Evolutionary conservation across 495 filamentous ascomycete species (phyloP), one percentile per base, ranked within the genome.

Genomic region (Podospora comata): DNA sequence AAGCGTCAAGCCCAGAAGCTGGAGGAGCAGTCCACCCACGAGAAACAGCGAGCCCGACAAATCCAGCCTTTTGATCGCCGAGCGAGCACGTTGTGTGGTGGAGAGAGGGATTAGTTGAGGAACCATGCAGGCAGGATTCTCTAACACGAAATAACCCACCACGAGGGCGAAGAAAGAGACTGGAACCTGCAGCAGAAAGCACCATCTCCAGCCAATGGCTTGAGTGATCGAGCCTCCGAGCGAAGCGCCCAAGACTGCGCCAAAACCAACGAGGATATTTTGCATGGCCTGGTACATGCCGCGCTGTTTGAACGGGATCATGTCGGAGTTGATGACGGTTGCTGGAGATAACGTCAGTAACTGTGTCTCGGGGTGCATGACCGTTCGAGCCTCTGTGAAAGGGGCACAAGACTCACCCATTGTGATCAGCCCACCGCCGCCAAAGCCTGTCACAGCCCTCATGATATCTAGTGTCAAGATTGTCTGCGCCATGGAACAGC

Each of bases 281-380:
- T 89, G 87, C 59, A 86, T 79, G 0, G 86, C 87, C 64, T 90
- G 87, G 68, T 89, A 89, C 84, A 89, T 88, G 0, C 87, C 87
- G 7, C 87, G 78, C 19, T 81, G 80, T 44, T 80, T 78, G 75
- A 89, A 87, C 0, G 88, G 87, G 58, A 90, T 88, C 69, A 90
- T 83, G 76, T 89, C 88, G 0, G 86, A 88, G 71, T 89, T 89
- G 67, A 90, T 83, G 55, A 89, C 87, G 0, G 88, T 89, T 2
- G 87, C 87, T 86, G 62, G 39, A 61, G 18, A 28, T 34, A 30
- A 1, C n/a, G 69, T 67, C 66, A 76, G 64, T 59, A 60, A 60
- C 39, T 48, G 11, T 48, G 57, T 20, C 27, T 30, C 39, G 53
- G 15, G 16, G 48, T 27, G 1, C 20, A 56, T 2, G 4, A 48